phyloP scores from a whole-genome alignment of 164 flowering plant species.

The Sextonia rubra region DNA sequence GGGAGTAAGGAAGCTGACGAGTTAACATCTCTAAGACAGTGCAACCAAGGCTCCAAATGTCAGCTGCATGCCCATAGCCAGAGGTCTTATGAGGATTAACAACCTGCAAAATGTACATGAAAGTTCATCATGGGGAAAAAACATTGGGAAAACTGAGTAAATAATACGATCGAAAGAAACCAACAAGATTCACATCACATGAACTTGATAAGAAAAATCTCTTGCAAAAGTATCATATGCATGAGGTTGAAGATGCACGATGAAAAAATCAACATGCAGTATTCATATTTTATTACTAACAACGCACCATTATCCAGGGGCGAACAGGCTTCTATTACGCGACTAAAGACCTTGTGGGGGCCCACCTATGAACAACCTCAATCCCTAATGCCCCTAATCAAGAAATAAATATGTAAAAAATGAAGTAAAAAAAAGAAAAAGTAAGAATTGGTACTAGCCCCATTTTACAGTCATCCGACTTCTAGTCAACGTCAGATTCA shows the following conservation, averaged over 20 bases:
- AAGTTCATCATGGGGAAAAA: background rate
- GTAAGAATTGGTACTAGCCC: no score
- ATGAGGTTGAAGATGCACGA: background rate
- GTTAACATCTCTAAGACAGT: slow-evolving; percentile 96
- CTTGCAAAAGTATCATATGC: background rate
- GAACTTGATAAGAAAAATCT: background rate
- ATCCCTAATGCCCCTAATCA: no score
- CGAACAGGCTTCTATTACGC: no score
- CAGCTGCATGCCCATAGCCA: slow-evolving; percentile 93
- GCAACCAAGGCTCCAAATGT: slow-evolving; percentile 99
- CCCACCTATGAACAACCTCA: no score
- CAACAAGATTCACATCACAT: background rate
- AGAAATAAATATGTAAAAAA: no score
- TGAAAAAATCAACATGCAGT: background rate
- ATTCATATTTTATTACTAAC: background rate
- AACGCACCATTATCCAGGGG: no score
- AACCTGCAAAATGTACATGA: slow-evolving; percentile 46
- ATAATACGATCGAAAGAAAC: background rate
- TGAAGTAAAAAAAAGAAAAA: no score
- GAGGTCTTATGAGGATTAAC: slow-evolving; percentile 54
- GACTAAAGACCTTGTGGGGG: no score
- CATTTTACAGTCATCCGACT: no score
- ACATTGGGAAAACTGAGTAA: background rate
- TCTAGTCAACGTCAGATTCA: no score
- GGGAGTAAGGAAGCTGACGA: slow-evolving; percentile 57